Evolutionary conservation across 176 grass and related monocot species (phyloP).

Genomic region (Leersia perrieri): DNA sequence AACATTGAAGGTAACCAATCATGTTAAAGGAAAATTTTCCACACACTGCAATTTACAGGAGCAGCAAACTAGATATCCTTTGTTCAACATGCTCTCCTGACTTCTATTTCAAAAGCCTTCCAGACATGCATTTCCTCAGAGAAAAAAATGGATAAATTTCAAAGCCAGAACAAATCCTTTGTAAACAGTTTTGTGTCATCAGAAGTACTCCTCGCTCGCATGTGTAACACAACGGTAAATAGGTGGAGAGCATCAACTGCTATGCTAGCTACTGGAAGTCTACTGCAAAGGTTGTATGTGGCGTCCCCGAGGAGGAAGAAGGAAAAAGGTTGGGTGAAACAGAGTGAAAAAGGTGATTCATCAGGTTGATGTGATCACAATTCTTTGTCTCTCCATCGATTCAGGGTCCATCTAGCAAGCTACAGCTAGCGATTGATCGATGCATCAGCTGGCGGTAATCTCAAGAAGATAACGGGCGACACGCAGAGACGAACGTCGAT

Average conservation of each 20-base stretch:
- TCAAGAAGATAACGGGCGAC: conserved; percentile 17
- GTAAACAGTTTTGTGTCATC: too few relatives aligned
- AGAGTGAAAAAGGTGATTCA: conserved; percentile 20
- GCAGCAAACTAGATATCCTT: too few relatives aligned
- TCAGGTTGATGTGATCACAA: conserved; percentile 23
- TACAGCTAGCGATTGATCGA: background rate
- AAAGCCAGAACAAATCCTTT: too few relatives aligned
- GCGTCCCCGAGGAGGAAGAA: conserved; percentile 34
- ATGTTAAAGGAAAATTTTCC: too few relatives aligned
- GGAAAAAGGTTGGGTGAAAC: conserved; percentile 34
- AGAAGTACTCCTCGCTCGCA: too few relatives aligned
- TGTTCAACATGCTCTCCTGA: too few relatives aligned
- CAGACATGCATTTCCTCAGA: too few relatives aligned
- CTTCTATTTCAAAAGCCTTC: too few relatives aligned
- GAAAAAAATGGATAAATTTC: too few relatives aligned
- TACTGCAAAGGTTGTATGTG: conserved; percentile 16
- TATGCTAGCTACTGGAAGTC: background rate
- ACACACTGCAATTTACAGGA: too few relatives aligned
- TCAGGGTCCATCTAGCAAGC: background rate
- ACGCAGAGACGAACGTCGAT: background rate
- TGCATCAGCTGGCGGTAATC: background rate
- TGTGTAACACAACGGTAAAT: conserved; percentile 13
- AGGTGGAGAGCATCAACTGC: background rate
- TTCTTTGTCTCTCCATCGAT: conserved; percentile 34
- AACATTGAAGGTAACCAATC: too few relatives aligned